Base-by-base conservation (phyloP, 345 rosid species). In the Brassica carinata region DNA sequence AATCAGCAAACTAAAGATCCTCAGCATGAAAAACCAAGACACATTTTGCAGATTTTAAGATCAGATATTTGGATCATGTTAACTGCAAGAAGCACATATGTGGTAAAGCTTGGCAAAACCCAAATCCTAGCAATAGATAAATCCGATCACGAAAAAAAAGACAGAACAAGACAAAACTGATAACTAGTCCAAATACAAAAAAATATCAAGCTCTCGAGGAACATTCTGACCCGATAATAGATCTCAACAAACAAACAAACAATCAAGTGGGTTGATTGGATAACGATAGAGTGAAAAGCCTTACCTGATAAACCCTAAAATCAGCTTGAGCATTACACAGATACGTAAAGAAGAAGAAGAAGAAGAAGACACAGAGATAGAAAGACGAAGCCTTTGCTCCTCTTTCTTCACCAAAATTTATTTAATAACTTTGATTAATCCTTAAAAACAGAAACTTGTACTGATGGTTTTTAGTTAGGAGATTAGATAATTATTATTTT, bases 311-410 rank as follows among this genome's bases (percentile, higher is more conserved):
- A 82, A 81, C 79, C 71, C 82, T 76, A 76, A 23, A 19, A 78
- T 75, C 62, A 85, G 75, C 75, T 82, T 87, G 64, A 84, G 74
- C 87, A 85, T 87, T 84, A 76, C 77, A 82, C 36, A 48, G 78
- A 82, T 8, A 77, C 78, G 78, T 58, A 33, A 76, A 30, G 55
- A 76, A 18, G 65, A 70, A 30, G 65, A 70, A 30, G 58, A 65
- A 40, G 59, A 81, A 68, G 34, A 77, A 66, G 80, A 80, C 0
- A 3, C 11, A 43, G 7, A 76, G 45, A 73, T 11, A 0, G 33
- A 67, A 74, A 75, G 76, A 53, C 48, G 51, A 6, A 69, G 61
- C 72, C 73, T 81, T 81, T 66, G 84, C 65, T 69, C 73, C 72
- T 77, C 71, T 14, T 76, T 62, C 80, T 81, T 76, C 79, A 53